phyloP scores from a whole-genome alignment of 2,329 filamentous ascomycete genomes.

The Hymenoscyphus occultus region DNA sequence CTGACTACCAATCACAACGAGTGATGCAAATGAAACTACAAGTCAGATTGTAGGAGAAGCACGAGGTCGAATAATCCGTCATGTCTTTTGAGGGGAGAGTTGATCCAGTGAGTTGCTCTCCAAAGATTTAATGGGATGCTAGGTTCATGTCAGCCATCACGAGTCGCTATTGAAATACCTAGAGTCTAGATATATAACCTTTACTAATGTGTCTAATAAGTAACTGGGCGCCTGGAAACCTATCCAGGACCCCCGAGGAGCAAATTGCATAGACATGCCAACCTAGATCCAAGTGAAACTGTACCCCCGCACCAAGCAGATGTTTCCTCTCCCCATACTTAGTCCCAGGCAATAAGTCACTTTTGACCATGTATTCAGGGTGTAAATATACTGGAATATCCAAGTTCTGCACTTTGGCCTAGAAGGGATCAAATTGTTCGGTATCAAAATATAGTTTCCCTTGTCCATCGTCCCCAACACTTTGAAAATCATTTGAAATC shows the following conservation, averaged over 20 bases:
- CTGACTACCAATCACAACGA: too few relatives aligned
- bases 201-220: constrained; percentile 45
- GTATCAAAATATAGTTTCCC: constrained; percentile 63
- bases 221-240: constrained; percentile 42
- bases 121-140: constrained; percentile 46
- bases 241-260: constrained; percentile 44
- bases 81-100: constrained; percentile 17
- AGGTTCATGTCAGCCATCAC: neutral
- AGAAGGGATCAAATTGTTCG: constrained; percentile 59
- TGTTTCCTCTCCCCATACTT: constrained; percentile 37
- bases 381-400: constrained; percentile 64
- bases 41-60: too few relatives aligned
- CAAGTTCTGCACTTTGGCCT: constrained; percentile 54
- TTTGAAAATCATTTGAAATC: constrained; percentile 60
- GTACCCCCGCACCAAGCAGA: constrained; percentile 38
- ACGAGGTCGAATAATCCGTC: too few relatives aligned
- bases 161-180: neutral
- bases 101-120: constrained; percentile 33
- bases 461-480: constrained; percentile 54
- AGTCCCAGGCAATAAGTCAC: constrained; percentile 31
- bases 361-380: constrained; percentile 38
- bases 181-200: constrained; percentile 28
- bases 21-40: too few relatives aligned
- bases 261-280: constrained; percentile 46
- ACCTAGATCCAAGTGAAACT: constrained; percentile 44